phyloP scores from a whole-genome alignment of 768 basidiomycete genomes.

The Podaxis rugospora region DNA sequence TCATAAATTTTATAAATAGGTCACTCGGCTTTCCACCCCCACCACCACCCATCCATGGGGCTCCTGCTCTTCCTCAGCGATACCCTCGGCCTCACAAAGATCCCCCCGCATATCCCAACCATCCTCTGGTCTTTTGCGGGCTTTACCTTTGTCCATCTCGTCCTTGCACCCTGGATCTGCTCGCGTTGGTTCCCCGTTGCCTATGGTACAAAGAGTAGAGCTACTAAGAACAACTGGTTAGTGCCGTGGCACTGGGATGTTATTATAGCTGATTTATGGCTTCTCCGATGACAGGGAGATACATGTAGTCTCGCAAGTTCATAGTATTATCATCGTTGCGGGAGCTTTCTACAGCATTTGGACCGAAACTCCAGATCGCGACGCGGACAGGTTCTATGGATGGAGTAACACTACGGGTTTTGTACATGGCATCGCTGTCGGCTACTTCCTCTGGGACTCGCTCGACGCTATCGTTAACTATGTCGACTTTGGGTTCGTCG shows the following conservation, averaged over 20 bases:
- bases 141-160: conserved; percentile 56
- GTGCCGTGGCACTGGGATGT: background rate
- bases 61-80: conserved; percentile 24
- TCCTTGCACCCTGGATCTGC: conserved; percentile 53
- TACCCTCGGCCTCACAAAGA: conserved; percentile 45
- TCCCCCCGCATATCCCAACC: conserved; percentile 51
- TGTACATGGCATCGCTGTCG: conserved; percentile 65
- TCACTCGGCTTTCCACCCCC: background rate
- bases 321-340: conserved; percentile 64
- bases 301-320: conserved; percentile 69
- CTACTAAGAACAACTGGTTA: conserved; percentile 60
- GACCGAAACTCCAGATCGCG: conserved; percentile 35
- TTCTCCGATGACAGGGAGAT: conserved; percentile 45
- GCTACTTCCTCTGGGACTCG: conserved; percentile 84
- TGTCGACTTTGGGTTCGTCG: conserved; percentile 67
- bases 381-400: conserved; percentile 69
- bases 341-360: conserved; percentile 51
- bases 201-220: conserved; percentile 42
- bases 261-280: background rate
- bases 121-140: conserved; percentile 49
- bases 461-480: conserved; percentile 67
- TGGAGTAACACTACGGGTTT: conserved; percentile 59
- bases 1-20: conserved; percentile 4
- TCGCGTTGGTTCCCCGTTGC: conserved; percentile 40
- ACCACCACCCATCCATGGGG: conserved; percentile 2